Conservation (phyloP, 208 protist genomes). For the Crithidia fasciculata region DNA sequence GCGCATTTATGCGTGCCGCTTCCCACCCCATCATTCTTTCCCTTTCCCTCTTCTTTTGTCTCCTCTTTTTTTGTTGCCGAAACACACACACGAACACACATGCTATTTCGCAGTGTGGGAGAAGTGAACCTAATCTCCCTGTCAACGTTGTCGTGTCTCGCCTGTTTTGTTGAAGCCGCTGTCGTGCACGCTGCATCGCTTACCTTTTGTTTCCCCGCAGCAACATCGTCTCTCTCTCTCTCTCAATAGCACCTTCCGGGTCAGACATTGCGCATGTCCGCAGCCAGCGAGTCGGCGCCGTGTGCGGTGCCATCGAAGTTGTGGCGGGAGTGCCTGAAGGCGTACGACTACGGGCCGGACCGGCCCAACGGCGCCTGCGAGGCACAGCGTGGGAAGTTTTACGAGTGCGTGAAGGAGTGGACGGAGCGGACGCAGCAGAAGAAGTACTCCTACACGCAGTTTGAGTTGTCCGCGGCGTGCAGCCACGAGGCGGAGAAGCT, state of each 20-base stretch:
- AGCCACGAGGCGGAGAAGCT: slow-evolving; percentile 75
- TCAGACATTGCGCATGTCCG: neutral
- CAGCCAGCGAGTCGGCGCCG: slow-evolving; percentile 50
- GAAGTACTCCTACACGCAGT: slow-evolving; percentile 67
- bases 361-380: slow-evolving; percentile 74
- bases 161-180: no score
- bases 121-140: no score
- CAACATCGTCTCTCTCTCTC: neutral
- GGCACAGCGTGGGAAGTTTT: slow-evolving; percentile 66
- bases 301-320: slow-evolving; percentile 73
- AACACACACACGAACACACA: no score
- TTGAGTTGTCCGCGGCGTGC: slow-evolving; percentile 61
- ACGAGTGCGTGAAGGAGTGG: slow-evolving; percentile 85
- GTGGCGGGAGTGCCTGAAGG: slow-evolving; percentile 87
- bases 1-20: no score
- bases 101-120: no score
- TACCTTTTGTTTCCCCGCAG: neutral
- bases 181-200: no score
- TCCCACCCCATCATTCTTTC: no score
- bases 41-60: no score
- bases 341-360: slow-evolving; percentile 87
- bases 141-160: no score
- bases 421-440: slow-evolving; percentile 41
- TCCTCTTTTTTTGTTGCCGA: no score
- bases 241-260: no score